These are phyloP conservation scores for Colletotrichum abscissum DNA, from an alignment of 2,329 filamentous ascomycete genomes.

Conservation along the genomic window DNA sequence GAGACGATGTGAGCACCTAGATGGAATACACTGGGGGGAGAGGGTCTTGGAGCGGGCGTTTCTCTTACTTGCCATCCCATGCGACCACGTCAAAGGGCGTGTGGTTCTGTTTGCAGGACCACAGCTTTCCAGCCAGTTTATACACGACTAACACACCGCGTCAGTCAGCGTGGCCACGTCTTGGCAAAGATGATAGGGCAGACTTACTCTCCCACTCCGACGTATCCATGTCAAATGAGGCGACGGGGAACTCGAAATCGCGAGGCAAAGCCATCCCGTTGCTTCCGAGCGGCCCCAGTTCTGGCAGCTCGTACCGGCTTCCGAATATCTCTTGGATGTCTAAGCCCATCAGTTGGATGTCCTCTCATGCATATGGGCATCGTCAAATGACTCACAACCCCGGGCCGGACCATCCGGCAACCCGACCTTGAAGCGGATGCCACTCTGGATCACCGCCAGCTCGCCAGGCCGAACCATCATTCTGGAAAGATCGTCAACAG, in stretches of 20 bases:
- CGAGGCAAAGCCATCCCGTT: conserved; percentile 72
- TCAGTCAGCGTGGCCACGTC: conserved; percentile 6
- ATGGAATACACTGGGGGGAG: background rate
- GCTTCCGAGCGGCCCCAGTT: conserved; percentile 72
- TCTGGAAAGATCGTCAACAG: conserved; percentile 9
- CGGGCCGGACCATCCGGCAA: conserved; percentile 67
- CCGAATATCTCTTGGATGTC: conserved; percentile 74
- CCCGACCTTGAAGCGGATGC: conserved; percentile 68
- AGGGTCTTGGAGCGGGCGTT: conserved; percentile 48
- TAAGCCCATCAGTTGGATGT: conserved; percentile 20
- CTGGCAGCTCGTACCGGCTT: conserved; percentile 70
- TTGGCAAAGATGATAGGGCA: background rate
- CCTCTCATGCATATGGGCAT: background rate
- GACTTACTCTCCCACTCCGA: conserved; percentile 38
- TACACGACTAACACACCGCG: conserved; percentile 54
- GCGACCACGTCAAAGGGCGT: conserved; percentile 75
- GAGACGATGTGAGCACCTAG: background rate
- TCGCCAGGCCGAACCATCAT: conserved; percentile 71
- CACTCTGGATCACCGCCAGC: conserved; percentile 72
- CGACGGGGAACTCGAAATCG: conserved; percentile 72
- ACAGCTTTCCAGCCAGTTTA: conserved; percentile 70
- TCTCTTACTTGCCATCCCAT: conserved; percentile 73
- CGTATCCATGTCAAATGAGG: conserved; percentile 55
- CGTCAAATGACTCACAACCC: conserved; percentile 53
- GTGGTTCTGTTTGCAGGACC: conserved; percentile 68